Base-by-base conservation (phyloP, 805 yeast genomes). In the Saturnispora hagleri region DNA sequence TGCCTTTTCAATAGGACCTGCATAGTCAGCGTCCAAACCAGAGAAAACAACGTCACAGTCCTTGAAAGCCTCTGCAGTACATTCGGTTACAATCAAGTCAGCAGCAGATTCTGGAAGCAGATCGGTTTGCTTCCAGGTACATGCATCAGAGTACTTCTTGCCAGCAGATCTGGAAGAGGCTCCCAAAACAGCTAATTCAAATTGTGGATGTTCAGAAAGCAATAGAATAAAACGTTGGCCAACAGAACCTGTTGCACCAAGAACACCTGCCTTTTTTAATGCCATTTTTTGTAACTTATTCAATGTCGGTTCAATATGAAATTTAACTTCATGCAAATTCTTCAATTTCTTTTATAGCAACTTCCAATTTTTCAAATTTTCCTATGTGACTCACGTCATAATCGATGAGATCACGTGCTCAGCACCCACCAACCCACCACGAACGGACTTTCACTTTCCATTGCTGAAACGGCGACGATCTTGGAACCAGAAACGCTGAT, bases 231-330 rank as follows among this genome's bases (percentile, higher is more conserved):
- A 93, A 60, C 98, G 79, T 70, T 93, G 99, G 52, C 99, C 99
- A 38, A 93, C 99, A 43, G 95, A 83, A 50, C 99, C 99, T 12
- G 99, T 91, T 58, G 98, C 98, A 48, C 99, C 99, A 55, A 91
- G 75, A 60, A 93, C 97, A 73, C 99, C 99, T 22, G 81, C 84
- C 67, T 77, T 78, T 56, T 67, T 74, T 15, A 58, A 52, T 48
- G 62, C 55, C 57, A 62, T 53, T 17, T 45, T 38, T 18, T n/a
- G 6, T 36, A 18, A 9, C 15, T 38, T 38, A 38, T 38, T 18
- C 6, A 9, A 38, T 18, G 22, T 38, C 5, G 3, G 9, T 18
- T 18, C 15, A 38, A 38, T 20, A 18, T 38, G 22, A 38, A 38
- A 18, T 2, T 9, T 38, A 20, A 17, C 34, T 13, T 3, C 1